Percentiles rank a stretch among this genome's conserved stretches.
Conservation (phyloP, 2,329 filamentous ascomycete species). For the Penicillium sp. region DNA sequence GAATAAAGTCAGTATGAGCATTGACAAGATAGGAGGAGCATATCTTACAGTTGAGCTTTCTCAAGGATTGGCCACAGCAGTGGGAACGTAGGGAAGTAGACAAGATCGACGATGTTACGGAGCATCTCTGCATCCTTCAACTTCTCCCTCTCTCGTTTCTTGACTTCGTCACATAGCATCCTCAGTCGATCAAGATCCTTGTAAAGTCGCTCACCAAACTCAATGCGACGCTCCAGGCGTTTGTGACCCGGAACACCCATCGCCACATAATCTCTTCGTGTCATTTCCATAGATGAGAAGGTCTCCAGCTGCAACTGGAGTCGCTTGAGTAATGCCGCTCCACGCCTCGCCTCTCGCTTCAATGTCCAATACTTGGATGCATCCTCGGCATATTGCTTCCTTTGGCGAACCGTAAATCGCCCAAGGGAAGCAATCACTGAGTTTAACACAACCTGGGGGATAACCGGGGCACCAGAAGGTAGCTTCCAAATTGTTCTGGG, state of each 20-base stretch:
- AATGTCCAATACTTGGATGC: slow-evolving; percentile 97
- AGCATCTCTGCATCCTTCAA: slow-evolving; percentile 73
- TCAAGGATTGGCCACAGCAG: slow-evolving; percentile 75
- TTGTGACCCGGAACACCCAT: slow-evolving; percentile 84
- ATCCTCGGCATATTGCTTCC: slow-evolving; percentile 89
- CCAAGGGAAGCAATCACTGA: slow-evolving; percentile 79
- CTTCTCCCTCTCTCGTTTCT: slow-evolving; percentile 73
- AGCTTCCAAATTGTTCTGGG: slow-evolving; percentile 80
- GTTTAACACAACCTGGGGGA: slow-evolving; percentile 83
- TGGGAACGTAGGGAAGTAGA: slow-evolving; percentile 85
- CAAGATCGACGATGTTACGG: slow-evolving; percentile 74
- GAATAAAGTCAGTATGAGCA: slow-evolving; percentile 16
- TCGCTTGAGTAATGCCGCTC: slow-evolving; percentile 86
- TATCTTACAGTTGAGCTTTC: slow-evolving; percentile 73
- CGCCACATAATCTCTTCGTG: slow-evolving; percentile 87
- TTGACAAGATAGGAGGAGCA: background rate
- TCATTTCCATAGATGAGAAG: slow-evolving; percentile 96
- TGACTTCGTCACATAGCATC: slow-evolving; percentile 65
- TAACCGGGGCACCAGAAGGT: slow-evolving; percentile 89
- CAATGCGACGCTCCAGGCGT: slow-evolving; percentile 75
- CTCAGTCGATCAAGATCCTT: slow-evolving; percentile 73
- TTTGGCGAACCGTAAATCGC: slow-evolving; percentile 78
- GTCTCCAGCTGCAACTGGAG: slow-evolving; percentile 93
- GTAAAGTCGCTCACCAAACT: slow-evolving; percentile 69
- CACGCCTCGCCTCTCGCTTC: slow-evolving; percentile 87